These are phyloP conservation scores for Kodamaea lidongshanica DNA, from an alignment of 805 yeast genomes.

Conservation along the genomic window DNA sequence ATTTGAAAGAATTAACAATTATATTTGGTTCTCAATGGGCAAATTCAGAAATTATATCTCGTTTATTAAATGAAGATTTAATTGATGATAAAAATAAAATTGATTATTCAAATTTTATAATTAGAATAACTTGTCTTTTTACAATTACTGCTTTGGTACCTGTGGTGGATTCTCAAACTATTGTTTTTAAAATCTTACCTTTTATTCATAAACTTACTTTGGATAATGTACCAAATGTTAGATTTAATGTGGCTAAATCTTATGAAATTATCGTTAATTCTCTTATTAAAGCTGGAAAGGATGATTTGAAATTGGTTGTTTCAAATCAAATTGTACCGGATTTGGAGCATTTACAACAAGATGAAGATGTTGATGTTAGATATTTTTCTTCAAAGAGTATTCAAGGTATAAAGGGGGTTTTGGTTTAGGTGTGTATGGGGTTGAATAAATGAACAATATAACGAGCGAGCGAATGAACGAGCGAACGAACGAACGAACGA, in stretches of 20 bases:
- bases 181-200: conserved; percentile 66
- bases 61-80: conserved; percentile 45
- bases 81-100: conserved; percentile 26
- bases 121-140: conserved; percentile 84
- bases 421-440: conserved; percentile 4
- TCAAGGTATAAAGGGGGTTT: conserved; percentile 20
- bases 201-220: conserved; percentile 63
- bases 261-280: conserved; percentile 56
- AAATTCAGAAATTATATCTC: conserved; percentile 69
- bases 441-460: too few relatives aligned
- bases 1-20: conserved; percentile 69
- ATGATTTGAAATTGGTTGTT: conserved; percentile 23
- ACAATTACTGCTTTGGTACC: conserved; percentile 80
- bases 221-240: conserved; percentile 90
- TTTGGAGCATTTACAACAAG: conserved; percentile 59
- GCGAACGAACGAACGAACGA: too few relatives aligned
- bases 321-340: conserved; percentile 52
- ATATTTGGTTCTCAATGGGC: conserved; percentile 96
- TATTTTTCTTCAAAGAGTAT: conserved; percentile 71
- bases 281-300: conserved; percentile 24
- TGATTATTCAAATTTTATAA: conserved; percentile 70
- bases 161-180: conserved; percentile 53
- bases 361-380: conserved; percentile 84
- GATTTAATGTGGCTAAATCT: conserved; percentile 91
- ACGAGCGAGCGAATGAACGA: too few relatives aligned